Evolutionary conservation across 306 rosid species (phyloP).

Genomic region (Cyamopsis tetragonoloba): DNA sequence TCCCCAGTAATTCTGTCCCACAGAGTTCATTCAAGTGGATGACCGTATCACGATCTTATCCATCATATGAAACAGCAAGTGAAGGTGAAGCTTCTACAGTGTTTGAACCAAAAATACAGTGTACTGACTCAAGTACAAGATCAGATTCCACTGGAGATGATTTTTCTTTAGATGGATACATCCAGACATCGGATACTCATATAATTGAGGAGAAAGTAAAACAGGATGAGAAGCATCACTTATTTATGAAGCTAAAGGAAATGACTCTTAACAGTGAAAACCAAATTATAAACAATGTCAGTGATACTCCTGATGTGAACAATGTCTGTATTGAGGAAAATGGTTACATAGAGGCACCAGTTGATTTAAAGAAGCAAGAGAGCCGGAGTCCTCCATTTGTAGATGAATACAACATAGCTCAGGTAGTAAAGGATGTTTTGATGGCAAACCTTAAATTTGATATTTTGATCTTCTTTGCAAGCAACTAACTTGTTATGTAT

Average conservation of each 20-base stretch:
- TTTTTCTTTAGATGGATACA: slow-evolving; percentile 30
- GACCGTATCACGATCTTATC: slow-evolving; percentile 26
- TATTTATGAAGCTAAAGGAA: slow-evolving; percentile 54
- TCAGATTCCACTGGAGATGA: slow-evolving; percentile 35
- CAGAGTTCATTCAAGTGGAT: slow-evolving; percentile 27
- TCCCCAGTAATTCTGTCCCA: slow-evolving; percentile 29
- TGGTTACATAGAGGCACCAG: slow-evolving; percentile 13
- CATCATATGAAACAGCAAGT: slow-evolving; percentile 23
- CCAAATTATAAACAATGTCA: slow-evolving; percentile 22
- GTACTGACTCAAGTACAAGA: slow-evolving; percentile 26
- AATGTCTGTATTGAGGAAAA: not conserved
- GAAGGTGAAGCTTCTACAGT: slow-evolving; percentile 34
- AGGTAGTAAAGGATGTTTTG: slow-evolving; percentile 40
- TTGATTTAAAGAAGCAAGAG: slow-evolving; percentile 37
- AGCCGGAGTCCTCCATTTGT: slow-evolving; percentile 30
- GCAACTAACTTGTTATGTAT: slow-evolving; percentile 23
- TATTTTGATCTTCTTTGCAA: slow-evolving; percentile 14
- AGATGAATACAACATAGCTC: slow-evolving; percentile 35
- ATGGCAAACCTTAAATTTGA: not conserved
- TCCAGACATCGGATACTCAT: slow-evolving; percentile 35
- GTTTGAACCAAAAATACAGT: slow-evolving; percentile 30
- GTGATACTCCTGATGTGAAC: slow-evolving; percentile 23
- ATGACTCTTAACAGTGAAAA: slow-evolving; percentile 34
- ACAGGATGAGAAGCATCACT: slow-evolving; percentile 39
- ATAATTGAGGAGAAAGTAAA: slow-evolving; percentile 22